Evolutionary conservation across 352 stramenopile genomes (phyloP), one percentile per base, ranked within the genome.

Genomic region (Phytophthora europaea): DNA sequence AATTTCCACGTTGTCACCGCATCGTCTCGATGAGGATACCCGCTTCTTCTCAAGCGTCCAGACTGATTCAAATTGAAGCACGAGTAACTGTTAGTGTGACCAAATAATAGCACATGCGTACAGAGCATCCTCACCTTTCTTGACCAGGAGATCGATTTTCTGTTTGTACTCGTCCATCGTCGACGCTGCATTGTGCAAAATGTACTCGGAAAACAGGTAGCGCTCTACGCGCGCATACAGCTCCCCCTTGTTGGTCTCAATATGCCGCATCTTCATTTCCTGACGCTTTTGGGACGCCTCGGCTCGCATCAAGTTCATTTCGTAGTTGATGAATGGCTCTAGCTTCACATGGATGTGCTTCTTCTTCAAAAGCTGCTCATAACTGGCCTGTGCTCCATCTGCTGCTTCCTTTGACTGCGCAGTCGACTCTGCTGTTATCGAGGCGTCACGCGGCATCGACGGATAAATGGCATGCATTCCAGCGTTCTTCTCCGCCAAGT

Each of bases 211-310:
- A 65, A 87, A 94, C 50, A 95, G 71, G 59, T 94, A 95, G 6
- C 86, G 81, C 64, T 95, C 89, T 9, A 95, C 45, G 0, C 85
- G 76, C 16, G 78, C 76, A 50, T 89, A 94, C n/a, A 95, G 54
- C 23, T 95, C 89, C 2, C 89, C 89, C 66, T 95, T 94, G 70
- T 93, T 92, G 26, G 84, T 85, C 53, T 92, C 89, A 61, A 95
- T 94, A 55, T 86, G 87, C 43, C 90, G 84, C 89, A 95, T 95
- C 65, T 94, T 95, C 62, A 84, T 86, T 59, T 94, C 85, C 73
- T 95, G 85, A 3, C 85, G 83, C 64, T 94, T 95, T 63, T 95
- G 85, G 10, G 87, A 88, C 18, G 87, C 85, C 60, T 93, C 87
- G 4, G 87, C 83, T 45, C 83, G 82, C 79, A 95, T 76, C 18